Percentiles rank a stretch among this genome's conserved stretches.
These are phyloP conservation scores for Ramularia endophylla DNA, from an alignment of 2,329 filamentous ascomycete species.

Conservation along the genomic window DNA sequence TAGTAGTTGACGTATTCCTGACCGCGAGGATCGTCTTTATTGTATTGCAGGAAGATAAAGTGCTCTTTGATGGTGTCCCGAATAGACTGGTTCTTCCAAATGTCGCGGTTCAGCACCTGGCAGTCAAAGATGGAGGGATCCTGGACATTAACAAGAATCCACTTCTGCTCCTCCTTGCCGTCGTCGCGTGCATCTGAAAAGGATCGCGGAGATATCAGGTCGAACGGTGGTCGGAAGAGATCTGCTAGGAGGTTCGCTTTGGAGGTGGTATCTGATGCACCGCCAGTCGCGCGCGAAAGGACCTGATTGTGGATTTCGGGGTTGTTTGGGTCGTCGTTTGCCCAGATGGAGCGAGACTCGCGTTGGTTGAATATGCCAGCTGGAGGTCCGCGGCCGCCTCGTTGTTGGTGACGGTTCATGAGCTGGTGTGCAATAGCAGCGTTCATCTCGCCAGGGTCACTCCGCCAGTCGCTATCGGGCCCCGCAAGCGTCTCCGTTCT, in stretches of 20 bases:
- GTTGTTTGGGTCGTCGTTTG: conserved; percentile 44
- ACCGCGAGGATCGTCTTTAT: conserved; percentile 74
- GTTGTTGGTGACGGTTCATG: conserved; percentile 37
- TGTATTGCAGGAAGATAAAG: conserved; percentile 94
- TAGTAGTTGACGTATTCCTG: conserved; percentile 86
- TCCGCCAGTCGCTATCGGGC: conserved; percentile 54
- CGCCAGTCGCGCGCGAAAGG: conserved; percentile 57
- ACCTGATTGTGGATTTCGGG: conserved; percentile 46
- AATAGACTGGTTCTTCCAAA: conserved; percentile 85
- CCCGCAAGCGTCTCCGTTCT: conserved; percentile 89
- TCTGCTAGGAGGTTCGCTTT: conserved; percentile 80
- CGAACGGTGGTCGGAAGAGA: conserved; percentile 86
- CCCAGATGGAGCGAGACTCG: conserved; percentile 52
- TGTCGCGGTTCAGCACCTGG: conserved; percentile 85
- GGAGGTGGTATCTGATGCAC: conserved; percentile 57
- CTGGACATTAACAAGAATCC: conserved; percentile 93
- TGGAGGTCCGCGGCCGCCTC: conserved; percentile 19
- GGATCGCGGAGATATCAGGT: conserved; percentile 72
- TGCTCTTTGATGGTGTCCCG: conserved; percentile 79
- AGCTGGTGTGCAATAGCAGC: conserved; percentile 62
- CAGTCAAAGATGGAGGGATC: conserved; percentile 92
- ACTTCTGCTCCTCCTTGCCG: conserved; percentile 84
- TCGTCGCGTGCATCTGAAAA: conserved; percentile 81
- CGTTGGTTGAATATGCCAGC: conserved; percentile 65
- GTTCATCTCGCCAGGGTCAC: conserved; percentile 50